Evolutionary conservation across 1,284 basidiomycete genomes (phyloP).

Genomic region (Rhodofomes roseus): DNA sequence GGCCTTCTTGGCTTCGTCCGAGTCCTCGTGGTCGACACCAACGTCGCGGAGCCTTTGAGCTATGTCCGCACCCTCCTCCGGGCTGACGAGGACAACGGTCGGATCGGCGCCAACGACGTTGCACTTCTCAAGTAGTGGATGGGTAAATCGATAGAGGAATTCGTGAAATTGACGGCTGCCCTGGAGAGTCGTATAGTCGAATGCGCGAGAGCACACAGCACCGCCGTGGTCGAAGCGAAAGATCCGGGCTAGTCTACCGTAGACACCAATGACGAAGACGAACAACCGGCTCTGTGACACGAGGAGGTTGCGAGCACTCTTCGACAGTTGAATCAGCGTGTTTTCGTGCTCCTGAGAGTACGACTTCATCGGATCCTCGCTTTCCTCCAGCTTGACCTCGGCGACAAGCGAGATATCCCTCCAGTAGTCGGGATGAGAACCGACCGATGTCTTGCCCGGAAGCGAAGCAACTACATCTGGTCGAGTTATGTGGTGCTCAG

Average conservation of each 20-base stretch:
- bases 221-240: conserved; percentile 12
- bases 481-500: not conserved
- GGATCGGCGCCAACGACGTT: not conserved
- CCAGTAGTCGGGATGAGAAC: not conserved
- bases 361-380: not conserved
- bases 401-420: not conserved
- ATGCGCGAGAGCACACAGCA: conserved; percentile 1
- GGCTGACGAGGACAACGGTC: not conserved
- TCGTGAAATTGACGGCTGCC: conserved; percentile 3
- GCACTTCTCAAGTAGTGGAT: conserved; percentile 3
- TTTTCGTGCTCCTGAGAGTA: not conserved
- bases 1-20: not conserved
- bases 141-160: conserved; percentile 14
- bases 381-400: conserved; percentile 6
- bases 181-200: conserved; percentile 2
- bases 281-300: conserved; percentile 7
- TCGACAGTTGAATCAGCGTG: conserved; percentile 6
- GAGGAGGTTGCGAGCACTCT: conserved; percentile 9
- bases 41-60: not conserved
- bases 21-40: not conserved
- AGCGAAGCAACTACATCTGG: not conserved
- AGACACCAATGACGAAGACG: conserved; percentile 13
- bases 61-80: not conserved
- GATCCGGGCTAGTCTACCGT: conserved; percentile 11
- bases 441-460: not conserved